Evolutionary conservation across 2,329 filamentous ascomycete genomes (phyloP).

Genomic region (Berkeleyomyces basicola): DNA sequence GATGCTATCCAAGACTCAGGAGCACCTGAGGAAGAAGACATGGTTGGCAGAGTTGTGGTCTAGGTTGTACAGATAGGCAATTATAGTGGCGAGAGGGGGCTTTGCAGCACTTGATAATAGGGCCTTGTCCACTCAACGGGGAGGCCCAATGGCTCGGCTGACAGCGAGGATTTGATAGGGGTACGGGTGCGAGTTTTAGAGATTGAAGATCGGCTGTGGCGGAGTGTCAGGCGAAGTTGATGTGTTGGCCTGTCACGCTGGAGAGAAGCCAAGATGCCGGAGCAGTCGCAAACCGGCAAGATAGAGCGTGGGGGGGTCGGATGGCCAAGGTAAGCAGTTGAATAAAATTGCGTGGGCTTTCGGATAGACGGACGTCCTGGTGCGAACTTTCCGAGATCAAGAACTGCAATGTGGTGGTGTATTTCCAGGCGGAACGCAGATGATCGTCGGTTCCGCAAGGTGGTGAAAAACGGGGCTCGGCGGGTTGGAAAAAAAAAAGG

Average conservation of each 20-base stretch:
- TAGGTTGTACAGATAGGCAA: neutral
- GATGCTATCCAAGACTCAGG: constrained; percentile 95
- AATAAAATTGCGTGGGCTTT: neutral
- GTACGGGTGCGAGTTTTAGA: neutral
- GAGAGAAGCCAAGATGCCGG: neutral
- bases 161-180: neutral
- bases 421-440: neutral
- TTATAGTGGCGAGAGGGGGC: neutral
- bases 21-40: constrained; percentile 44
- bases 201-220: neutral
- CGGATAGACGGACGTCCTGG: neutral
- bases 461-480: neutral
- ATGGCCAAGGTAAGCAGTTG: neutral
- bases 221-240: neutral
- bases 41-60: constrained; percentile 18
- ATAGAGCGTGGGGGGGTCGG: neutral
- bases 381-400: neutral
- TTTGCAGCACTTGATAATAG: neutral
- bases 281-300: neutral
- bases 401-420: neutral
- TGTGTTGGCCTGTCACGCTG: neutral
- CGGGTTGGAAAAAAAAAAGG: neutral
- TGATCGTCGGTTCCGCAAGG: neutral
- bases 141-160: neutral
- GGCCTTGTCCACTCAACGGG: neutral